Evolutionary conservation across 1,139 yeast species (phyloP).

Genomic region (Sugiyamaella pinicola): DNA sequence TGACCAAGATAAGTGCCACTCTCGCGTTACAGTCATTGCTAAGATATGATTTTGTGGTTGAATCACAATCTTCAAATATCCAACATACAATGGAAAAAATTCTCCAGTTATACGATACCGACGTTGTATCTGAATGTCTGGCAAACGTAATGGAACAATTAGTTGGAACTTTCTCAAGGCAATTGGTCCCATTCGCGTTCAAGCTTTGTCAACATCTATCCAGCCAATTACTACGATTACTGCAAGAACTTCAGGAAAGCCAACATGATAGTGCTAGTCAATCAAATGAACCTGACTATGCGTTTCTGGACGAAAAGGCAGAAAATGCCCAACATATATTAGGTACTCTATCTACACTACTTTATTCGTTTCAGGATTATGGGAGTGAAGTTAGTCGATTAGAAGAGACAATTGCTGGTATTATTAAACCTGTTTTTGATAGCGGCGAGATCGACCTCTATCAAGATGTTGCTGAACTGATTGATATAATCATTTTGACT

Average conservation of each 20-base stretch:
- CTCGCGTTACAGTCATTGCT: slow-evolving; percentile 15
- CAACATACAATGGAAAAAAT: slow-evolving; percentile 23
- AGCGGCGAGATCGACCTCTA: slow-evolving; percentile 22
- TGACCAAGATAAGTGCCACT: slow-evolving; percentile 15
- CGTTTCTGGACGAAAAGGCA: slow-evolving; percentile 19
- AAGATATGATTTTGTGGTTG: slow-evolving; percentile 12
- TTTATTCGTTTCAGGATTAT: slow-evolving; percentile 19
- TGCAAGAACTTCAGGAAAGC: slow-evolving; percentile 18
- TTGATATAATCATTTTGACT: slow-evolving; percentile 16
- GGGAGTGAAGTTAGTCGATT: slow-evolving; percentile 11
- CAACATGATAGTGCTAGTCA: neutral
- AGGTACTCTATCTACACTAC: slow-evolving; percentile 21
- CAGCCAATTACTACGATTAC: slow-evolving; percentile 18
- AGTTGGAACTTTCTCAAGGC: slow-evolving; percentile 20
- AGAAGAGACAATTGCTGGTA: slow-evolving; percentile 16
- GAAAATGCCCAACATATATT: slow-evolving; percentile 22
- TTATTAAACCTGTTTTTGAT: slow-evolving; percentile 15
- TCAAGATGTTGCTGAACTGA: slow-evolving; percentile 14
- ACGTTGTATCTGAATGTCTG: slow-evolving; percentile 21
- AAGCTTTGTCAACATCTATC: slow-evolving; percentile 20
- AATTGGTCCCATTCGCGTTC: slow-evolving; percentile 24
- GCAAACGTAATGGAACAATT: slow-evolving; percentile 25
- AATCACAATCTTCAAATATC: slow-evolving; percentile 16
- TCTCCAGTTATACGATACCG: slow-evolving; percentile 20
- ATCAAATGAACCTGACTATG: slow-evolving; percentile 13